phyloP scores from a whole-genome alignment of 2,329 filamentous ascomycete genomes.

The Pestalotiopsis sp. region DNA sequence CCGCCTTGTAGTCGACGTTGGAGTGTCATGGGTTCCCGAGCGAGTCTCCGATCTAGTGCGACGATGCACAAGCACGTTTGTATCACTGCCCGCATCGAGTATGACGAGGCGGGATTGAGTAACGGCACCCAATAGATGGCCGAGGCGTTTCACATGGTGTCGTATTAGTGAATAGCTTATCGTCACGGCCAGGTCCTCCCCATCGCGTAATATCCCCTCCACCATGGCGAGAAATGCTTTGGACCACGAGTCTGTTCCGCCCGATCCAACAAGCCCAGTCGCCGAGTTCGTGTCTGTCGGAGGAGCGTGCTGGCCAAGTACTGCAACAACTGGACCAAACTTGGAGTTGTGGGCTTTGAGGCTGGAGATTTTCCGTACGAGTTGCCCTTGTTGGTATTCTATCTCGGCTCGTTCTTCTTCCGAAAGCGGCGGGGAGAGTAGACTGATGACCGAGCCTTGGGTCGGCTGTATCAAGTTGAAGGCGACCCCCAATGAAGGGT shows the following conservation, averaged over 20 bases:
- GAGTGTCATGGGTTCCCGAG: neutral
- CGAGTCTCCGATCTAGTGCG: neutral
- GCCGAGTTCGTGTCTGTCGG: slow-evolving; percentile 9
- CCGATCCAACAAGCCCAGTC: slow-evolving; percentile 12
- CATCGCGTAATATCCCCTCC: slow-evolving; percentile 59
- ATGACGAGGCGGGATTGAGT: slow-evolving; percentile 54
- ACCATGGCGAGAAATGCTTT: slow-evolving; percentile 59
- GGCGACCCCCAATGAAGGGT: slow-evolving; percentile 32
- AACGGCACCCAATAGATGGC: slow-evolving; percentile 54
- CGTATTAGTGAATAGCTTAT: slow-evolving; percentile 60
- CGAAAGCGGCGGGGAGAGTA: slow-evolving; percentile 36
- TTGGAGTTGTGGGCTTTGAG: slow-evolving; percentile 46
- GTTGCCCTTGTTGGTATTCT: slow-evolving; percentile 49
- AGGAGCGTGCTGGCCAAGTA: slow-evolving; percentile 30
- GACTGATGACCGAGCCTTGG: slow-evolving; percentile 40
- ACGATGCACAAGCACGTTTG: slow-evolving; percentile 49
- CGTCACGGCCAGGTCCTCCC: slow-evolving; percentile 60
- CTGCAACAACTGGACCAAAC: slow-evolving; percentile 50
- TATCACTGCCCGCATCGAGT: slow-evolving; percentile 53
- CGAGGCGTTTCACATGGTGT: slow-evolving; percentile 51
- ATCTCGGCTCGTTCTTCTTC: slow-evolving; percentile 37
- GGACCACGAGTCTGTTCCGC: slow-evolving; percentile 50
- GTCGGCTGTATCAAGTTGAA: slow-evolving; percentile 47
- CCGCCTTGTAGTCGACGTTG: neutral
- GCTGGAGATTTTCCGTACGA: slow-evolving; percentile 46